Percentiles rank a stretch among this genome's conserved stretches.
Evolutionary conservation across 2,329 filamentous ascomycete species (phyloP).

Genomic region (Gyromitra esculenta): DNA sequence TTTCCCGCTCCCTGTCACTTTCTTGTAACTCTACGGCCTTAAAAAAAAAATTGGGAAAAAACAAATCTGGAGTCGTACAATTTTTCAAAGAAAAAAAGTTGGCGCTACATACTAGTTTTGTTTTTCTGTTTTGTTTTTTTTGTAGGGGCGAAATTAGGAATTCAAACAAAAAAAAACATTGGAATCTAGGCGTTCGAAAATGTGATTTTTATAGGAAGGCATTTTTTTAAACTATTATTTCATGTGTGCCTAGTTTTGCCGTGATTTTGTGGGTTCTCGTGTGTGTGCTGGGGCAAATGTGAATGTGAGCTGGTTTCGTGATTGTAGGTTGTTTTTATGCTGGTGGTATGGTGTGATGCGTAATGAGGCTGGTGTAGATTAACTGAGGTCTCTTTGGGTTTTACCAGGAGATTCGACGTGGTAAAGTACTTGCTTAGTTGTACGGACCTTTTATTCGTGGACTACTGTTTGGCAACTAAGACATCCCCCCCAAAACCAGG

Average conservation of each 20-base stretch:
- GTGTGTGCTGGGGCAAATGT: too few relatives aligned
- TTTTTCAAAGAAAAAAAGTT: conserved; percentile 27
- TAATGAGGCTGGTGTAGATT: neutral
- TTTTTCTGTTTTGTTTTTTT: conserved; percentile 26
- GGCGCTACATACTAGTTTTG: neutral
- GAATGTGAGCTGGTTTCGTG: too few relatives aligned
- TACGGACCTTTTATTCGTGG: too few relatives aligned
- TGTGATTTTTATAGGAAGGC: conserved; percentile 38
- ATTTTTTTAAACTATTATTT: conserved; percentile 15
- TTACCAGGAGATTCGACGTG: neutral
- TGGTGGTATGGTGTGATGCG: neutral
- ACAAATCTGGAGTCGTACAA: conserved; percentile 22
- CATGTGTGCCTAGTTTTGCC: neutral
- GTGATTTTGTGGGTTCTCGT: neutral
- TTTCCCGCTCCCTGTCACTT: conserved; percentile 19
- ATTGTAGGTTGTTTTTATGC: too few relatives aligned
- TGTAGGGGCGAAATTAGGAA: conserved; percentile 38
- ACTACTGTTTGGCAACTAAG: too few relatives aligned
- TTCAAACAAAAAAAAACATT: conserved; percentile 37
- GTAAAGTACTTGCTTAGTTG: too few relatives aligned
- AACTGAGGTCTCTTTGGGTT: neutral
- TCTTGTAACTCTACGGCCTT: conserved; percentile 25
- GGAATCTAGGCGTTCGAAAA: conserved; percentile 41
- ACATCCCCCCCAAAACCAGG: too few relatives aligned
- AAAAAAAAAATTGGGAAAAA: conserved; percentile 19